phyloP scores from a whole-genome alignment of 140 eudicot genomes.

The Oenanthe javanica region DNA sequence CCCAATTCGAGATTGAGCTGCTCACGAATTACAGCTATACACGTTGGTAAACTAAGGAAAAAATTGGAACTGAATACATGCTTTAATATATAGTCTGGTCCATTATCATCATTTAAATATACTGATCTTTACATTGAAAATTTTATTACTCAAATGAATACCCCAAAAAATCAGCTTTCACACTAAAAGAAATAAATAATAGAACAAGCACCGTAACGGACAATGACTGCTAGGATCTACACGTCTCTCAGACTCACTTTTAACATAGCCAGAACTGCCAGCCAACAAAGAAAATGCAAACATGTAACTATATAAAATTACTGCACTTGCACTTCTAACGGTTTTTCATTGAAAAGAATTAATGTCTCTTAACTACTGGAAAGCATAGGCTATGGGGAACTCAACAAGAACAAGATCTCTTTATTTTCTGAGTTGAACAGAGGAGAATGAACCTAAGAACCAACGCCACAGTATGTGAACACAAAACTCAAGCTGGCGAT shows the following conservation, averaged over 20 bases:
- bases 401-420: slow-evolving; percentile 5
- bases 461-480: background rate
- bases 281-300: background rate
- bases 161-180: too few species aligned
- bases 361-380: background rate
- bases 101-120: too few species aligned
- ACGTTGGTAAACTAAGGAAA: too few species aligned
- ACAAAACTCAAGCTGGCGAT: background rate
- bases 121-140: too few species aligned
- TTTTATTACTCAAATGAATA: too few species aligned
- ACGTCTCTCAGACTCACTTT: background rate
- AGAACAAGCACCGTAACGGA: background rate
- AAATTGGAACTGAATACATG: too few species aligned
- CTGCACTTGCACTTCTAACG: background rate
- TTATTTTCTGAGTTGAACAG: slow-evolving; percentile 8
- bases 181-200: background rate
- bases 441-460: slow-evolving; percentile 7
- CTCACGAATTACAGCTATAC: too few species aligned
- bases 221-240: background rate
- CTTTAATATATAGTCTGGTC: too few species aligned
- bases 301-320: background rate
- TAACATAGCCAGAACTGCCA: background rate
- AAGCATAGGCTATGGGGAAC: slow-evolving; percentile 19
- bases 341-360: slow-evolving; percentile 15
- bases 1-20: too few species aligned